Conservation (phyloP, 2,329 filamentous ascomycete genomes). For the Pyrenochaeta sp. region DNA sequence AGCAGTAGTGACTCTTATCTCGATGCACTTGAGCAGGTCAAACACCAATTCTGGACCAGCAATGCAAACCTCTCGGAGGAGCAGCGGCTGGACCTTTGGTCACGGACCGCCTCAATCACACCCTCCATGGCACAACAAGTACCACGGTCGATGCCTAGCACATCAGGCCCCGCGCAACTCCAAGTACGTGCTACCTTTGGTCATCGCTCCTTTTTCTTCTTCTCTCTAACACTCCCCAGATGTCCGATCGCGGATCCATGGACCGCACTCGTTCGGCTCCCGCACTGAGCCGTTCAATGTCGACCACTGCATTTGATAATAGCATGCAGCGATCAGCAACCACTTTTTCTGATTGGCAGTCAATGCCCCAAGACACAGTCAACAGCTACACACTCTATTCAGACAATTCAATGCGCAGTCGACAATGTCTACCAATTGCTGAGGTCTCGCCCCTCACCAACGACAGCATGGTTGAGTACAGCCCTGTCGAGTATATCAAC, state of each 20-base stretch:
- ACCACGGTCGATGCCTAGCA: conserved; percentile 45
- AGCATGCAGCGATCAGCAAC: conserved; percentile 33
- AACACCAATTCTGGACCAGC: conserved; percentile 45
- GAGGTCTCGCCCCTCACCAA: conserved; percentile 25
- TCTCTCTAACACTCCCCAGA: conserved; percentile 42
- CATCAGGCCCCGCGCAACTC: conserved; percentile 31
- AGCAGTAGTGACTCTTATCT: conserved; percentile 28
- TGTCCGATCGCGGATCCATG: conserved; percentile 34
- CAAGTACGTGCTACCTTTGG: conserved; percentile 47
- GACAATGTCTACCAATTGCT: conserved; percentile 32
- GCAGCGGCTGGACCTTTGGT: conserved; percentile 47
- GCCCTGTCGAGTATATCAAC: conserved; percentile 47
- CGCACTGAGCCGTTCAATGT: conserved; percentile 41
- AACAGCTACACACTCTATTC: conserved; percentile 46
- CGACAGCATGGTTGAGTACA: conserved; percentile 44
- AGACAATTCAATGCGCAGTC: conserved; percentile 27
- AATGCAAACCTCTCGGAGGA: conserved; percentile 45
- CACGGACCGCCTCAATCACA: conserved; percentile 31
- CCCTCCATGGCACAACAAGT: conserved; percentile 37
- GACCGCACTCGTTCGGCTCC: conserved; percentile 48
- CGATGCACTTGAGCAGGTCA: conserved; percentile 47
- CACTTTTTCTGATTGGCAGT: conserved; percentile 33
- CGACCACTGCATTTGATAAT: conserved; percentile 26
- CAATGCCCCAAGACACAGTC: conserved; percentile 26
- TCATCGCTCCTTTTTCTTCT: too few relatives aligned